Percentiles rank a stretch among this genome's conserved stretches.
Evolutionary conservation across 495 filamentous ascomycete species (phyloP).

Genomic region (Penicillium soppii): DNA sequence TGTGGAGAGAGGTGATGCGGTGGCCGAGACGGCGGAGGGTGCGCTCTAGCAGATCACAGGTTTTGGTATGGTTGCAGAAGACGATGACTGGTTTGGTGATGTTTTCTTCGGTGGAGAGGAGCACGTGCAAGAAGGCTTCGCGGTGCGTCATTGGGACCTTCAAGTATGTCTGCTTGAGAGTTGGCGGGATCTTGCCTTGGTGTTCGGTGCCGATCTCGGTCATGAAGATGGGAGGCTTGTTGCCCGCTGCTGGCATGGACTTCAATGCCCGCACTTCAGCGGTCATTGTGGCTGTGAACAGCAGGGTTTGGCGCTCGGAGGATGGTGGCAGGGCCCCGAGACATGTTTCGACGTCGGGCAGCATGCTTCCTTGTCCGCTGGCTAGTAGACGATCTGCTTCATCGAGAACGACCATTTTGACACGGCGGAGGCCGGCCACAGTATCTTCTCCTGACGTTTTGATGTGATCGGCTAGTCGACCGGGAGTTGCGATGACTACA

Average conservation of each 20-base stretch:
- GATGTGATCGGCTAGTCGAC: constrained; percentile 92
- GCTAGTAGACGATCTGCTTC: constrained; percentile 92
- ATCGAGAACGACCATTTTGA: constrained; percentile 86
- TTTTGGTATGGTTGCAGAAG: constrained; percentile 90
- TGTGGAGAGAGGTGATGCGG: constrained; percentile 88
- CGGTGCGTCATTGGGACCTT: constrained; percentile 85
- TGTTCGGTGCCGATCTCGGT: constrained; percentile 81
- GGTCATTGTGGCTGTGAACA: constrained; percentile 97
- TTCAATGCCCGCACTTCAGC: constrained; percentile 87
- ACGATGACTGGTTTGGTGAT: constrained; percentile 74
- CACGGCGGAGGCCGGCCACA: constrained; percentile 70
- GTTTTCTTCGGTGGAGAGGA: constrained; percentile 79
- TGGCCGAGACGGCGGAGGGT: constrained; percentile 81
- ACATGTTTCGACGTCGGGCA: constrained; percentile 89
- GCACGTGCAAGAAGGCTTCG: constrained; percentile 89
- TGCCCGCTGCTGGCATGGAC: constrained; percentile 61
- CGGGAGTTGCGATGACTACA: constrained; percentile 91
- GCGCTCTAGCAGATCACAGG: constrained; percentile 84
- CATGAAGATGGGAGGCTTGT: constrained; percentile 75
- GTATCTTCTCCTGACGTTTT: constrained; percentile 87
- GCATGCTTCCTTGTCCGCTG: constrained; percentile 75
- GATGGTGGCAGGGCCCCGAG: constrained; percentile 73
- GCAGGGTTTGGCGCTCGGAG: constrained; percentile 74
- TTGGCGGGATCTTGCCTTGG: constrained; percentile 67
- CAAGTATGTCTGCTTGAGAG: constrained; percentile 80